Evolutionary conservation across 805 yeast species (phyloP).

Genomic region (Candida ascalaphidarum): DNA sequence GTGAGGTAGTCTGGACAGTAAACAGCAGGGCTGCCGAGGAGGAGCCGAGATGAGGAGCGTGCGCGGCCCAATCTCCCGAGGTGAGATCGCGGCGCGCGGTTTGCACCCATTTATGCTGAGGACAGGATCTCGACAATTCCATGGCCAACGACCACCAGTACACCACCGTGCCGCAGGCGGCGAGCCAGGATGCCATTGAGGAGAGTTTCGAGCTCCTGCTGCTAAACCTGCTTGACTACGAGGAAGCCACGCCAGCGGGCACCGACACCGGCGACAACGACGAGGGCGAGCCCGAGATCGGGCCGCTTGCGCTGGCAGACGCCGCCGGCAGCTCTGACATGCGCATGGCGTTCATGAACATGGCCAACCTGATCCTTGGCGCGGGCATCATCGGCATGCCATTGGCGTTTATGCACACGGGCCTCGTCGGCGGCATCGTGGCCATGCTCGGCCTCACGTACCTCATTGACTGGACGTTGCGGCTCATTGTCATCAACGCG

Average conservation of each 20-base stretch:
- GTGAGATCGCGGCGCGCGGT: too few relatives aligned
- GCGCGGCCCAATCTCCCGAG: too few relatives aligned
- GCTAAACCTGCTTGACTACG: conserved; percentile 9
- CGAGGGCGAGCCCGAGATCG: neutral
- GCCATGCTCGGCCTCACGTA: conserved; percentile 52
- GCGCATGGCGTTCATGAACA: conserved; percentile 91
- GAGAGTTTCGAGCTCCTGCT: conserved; percentile 13
- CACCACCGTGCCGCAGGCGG: too few relatives aligned
- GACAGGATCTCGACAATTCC: too few relatives aligned
- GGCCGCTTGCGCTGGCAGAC: conserved; percentile 1
- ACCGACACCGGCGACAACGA: conserved; percentile 3
- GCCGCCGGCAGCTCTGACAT: conserved; percentile 33
- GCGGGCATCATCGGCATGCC: conserved; percentile 97
- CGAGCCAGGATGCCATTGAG: too few relatives aligned
- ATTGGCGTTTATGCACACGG: conserved; percentile 74
- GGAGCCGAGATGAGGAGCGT: too few relatives aligned
- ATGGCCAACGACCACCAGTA: too few relatives aligned
- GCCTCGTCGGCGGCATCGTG: conserved; percentile 65
- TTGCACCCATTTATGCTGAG: too few relatives aligned
- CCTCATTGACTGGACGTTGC: conserved; percentile 79
- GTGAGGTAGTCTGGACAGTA: neutral
- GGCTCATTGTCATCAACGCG: conserved; percentile 75
- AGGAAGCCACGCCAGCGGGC: conserved; percentile 1
- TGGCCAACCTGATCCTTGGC: conserved; percentile 92
- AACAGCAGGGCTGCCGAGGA: neutral